phyloP scores from a whole-genome alignment of 768 basidiomycete species.

The Phlebiopsis gigantea region DNA sequence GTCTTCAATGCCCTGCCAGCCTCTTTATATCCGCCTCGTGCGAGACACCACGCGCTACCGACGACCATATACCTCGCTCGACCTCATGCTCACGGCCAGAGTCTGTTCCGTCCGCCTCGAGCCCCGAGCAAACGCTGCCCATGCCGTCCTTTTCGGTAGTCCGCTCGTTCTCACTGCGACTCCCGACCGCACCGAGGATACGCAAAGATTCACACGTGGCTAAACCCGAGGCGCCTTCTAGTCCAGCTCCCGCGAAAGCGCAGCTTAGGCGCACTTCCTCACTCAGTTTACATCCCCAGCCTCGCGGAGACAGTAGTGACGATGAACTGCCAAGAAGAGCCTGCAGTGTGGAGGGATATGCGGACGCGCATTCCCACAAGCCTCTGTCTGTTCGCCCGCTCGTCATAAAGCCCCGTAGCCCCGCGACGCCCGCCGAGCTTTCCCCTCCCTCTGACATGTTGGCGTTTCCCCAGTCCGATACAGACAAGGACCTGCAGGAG shows the following conservation, averaged over 20 bases:
- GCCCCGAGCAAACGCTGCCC: neutral
- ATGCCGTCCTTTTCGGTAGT: neutral
- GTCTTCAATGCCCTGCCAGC: neutral
- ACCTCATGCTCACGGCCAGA: neutral
- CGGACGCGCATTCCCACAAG: neutral
- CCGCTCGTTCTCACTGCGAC: neutral
- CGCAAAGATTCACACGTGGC: constrained; percentile 1
- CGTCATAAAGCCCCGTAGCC: neutral
- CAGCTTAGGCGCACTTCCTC: neutral
- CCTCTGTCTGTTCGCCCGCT: neutral
- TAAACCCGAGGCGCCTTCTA: neutral
- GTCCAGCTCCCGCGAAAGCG: neutral
- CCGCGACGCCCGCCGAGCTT: too few relatives aligned
- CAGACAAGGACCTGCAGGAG: constrained; percentile 3
- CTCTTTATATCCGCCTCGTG: constrained; percentile 11
- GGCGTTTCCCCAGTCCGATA: neutral
- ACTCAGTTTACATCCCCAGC: neutral
- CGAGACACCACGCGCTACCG: neutral
- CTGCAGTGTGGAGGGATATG: neutral
- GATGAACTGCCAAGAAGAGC: neutral
- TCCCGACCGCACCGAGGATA: neutral
- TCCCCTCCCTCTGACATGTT: neutral
- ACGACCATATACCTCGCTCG: neutral
- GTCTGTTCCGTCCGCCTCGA: neutral
- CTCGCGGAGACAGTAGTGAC: neutral